Base-by-base conservation (phyloP, 176 grass and related monocot genomes). In the Bothriochloa decipiens region DNA sequence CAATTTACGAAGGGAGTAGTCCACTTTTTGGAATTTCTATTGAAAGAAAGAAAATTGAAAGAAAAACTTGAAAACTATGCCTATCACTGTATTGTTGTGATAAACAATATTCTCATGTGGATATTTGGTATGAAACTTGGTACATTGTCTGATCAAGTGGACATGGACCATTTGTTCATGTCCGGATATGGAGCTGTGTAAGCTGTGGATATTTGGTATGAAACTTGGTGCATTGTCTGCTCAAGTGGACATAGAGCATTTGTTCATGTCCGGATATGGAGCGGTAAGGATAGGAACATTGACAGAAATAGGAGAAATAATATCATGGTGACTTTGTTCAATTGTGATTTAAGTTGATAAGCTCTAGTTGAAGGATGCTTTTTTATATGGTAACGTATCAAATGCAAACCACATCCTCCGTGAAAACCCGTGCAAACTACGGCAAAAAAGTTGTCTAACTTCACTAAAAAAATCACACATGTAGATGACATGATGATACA, bases 191-290 rank as follows among this genome's bases (percentile, higher is more conserved):
- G 33, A 36, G 22, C 42, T 18, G 23, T 18, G 23, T 77, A 22
- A 85, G 25, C 14, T 49, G 46, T 49, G 46, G 46, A 49, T 49
- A 16, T 49, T 49, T 53, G 32, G 29, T 66, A 33, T 1, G 14
- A 13, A 65, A 16, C 20, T 39, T 83, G 69, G 16, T 41, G 65
- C 72, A 28, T 40, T 52, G 15, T 40, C 22, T 67, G 43, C 10
- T 84, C 57, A 27, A 67, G 60, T 50, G 5, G 29, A 47, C 29
- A 61, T 85, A 65, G 41, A 46, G 14, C 55, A 49, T 37, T 26
- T 3, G 2, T n/a, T 80, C 2, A 26, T 80, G 37, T 79, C 60
- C 57, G 12, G 36, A 78, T n/a, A 50, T 84, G 43, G 33, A 36
- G 28, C 42, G 18, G 33, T 77, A 28, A 85, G 25, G 64, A 69